Evolutionary conservation across 2,329 filamentous ascomycete species (phyloP).

Genomic region (Penicillium sp.): DNA sequence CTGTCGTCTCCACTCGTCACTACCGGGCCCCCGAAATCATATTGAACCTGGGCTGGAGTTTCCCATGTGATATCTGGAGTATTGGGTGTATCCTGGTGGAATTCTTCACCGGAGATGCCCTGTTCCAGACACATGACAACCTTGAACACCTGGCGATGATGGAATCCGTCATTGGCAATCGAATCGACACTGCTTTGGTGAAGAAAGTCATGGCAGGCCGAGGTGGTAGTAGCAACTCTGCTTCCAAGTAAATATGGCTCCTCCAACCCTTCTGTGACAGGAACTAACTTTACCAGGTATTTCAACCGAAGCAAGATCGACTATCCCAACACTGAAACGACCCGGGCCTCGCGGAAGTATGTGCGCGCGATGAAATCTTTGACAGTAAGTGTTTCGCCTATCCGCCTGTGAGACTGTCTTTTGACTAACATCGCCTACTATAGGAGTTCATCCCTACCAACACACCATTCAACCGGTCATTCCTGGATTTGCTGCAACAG

Average conservation of each 20-base stretch:
- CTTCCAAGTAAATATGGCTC: conserved; percentile 51
- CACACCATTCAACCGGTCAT: conserved; percentile 61
- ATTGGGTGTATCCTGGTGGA: conserved; percentile 68
- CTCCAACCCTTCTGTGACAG: conserved; percentile 3
- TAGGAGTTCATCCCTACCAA: conserved; percentile 64
- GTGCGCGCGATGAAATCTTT: conserved; percentile 68
- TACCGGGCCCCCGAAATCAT: conserved; percentile 69
- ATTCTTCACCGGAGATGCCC: conserved; percentile 66
- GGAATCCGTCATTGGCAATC: conserved; percentile 60
- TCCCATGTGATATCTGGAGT: conserved; percentile 69
- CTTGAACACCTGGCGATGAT: conserved; percentile 69
- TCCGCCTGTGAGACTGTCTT: background rate
- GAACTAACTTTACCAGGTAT: conserved; percentile 48
- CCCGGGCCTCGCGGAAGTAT: conserved; percentile 64
- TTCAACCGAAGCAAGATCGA: conserved; percentile 59
- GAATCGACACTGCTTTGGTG: conserved; percentile 57
- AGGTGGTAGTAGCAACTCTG: conserved; percentile 52
- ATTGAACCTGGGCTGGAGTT: conserved; percentile 66
- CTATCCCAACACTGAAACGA: conserved; percentile 64
- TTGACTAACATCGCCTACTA: conserved; percentile 18
- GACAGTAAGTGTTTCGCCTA: conserved; percentile 45
- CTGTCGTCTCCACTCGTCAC: conserved; percentile 65
- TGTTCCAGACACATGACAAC: conserved; percentile 69
- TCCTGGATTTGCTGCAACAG: conserved; percentile 61
- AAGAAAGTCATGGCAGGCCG: conserved; percentile 53